Base-by-base conservation (phyloP, 371 early-diverging fungal genomes). In the Catenaria anguillulae region DNA sequence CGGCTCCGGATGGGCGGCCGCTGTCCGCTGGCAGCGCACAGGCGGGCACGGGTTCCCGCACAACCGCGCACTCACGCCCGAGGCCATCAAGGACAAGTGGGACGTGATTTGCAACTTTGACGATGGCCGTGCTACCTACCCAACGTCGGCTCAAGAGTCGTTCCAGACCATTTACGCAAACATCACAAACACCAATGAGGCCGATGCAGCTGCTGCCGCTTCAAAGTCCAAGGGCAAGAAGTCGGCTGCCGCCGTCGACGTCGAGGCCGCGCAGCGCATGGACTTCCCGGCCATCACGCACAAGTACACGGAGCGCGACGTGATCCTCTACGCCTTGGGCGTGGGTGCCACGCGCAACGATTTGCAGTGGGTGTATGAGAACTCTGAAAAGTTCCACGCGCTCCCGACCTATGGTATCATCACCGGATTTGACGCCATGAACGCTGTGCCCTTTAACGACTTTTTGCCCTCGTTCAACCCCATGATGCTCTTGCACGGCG, bases 401-500 rank as follows among this genome's bases (percentile, higher is more conserved):
- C 75, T 96, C 64, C 98, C 98, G 40, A 91, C 92, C 35, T 95
- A 84, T 70, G 91, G 88, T 26, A 93, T 96, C 46, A 80, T 93
- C 61, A 86, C 93, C 4, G 81, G 84, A n/a, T 87, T 94, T 70
- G 67, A 61, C 36, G 75, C 78, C 56, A 80, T 84, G 81, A 76
- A 76, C 65, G 55, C 73, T 23, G 74, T 86, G 50, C 81, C 84
- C 19, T 83, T 90, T 63, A 82, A 80, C 54, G 84, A 87, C 48
- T 77, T 84, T 65, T 64, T 96, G 60, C 92, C 91, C 24, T 72
- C 87, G 63, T 97, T 90, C 75, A 92, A 95, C 75, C 93, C 92
- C 42, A 93, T 93, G 93, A 90, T 90, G 90, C 80, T 97, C 65
- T 79, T 97, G 62, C 98, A 97, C 73, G 97, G 96, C 63, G 97